Conservation (phyloP, 1,284 basidiomycete species). For the Jaminaea rosea region DNA sequence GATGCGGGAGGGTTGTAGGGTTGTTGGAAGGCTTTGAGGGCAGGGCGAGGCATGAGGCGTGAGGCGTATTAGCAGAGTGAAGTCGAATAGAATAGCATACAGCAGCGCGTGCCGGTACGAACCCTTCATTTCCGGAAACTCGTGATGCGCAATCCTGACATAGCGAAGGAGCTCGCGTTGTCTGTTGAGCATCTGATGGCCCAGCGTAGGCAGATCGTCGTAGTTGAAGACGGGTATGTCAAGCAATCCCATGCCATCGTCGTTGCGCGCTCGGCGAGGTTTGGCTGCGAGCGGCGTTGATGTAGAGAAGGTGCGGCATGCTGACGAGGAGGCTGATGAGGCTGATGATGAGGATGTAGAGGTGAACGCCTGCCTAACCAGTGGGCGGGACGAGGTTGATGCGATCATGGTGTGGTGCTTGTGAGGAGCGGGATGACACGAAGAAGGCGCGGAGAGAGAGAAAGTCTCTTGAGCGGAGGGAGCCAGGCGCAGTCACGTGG, state of each 20-base stretch:
- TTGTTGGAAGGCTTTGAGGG: constrained; percentile 33
- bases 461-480: no score
- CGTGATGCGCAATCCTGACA: constrained; percentile 30
- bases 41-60: no score
- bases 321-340: constrained; percentile 10
- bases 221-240: constrained; percentile 35
- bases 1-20: constrained; percentile 34
- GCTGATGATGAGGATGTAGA: background rate
- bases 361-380: background rate
- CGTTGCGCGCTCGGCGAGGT: constrained; percentile 23
- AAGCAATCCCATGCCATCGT: constrained; percentile 22
- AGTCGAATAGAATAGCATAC: background rate
- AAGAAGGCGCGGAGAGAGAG: background rate
- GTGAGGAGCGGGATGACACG: background rate
- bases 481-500: no score
- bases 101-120: background rate
- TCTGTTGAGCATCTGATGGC: constrained; percentile 32
- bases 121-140: constrained; percentile 38
- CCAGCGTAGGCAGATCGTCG: constrained; percentile 42
- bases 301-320: constrained; percentile 17
- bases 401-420: no score
- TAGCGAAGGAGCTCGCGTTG: constrained; percentile 35
- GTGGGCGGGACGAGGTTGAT: background rate
- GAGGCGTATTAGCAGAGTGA: background rate
- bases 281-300: constrained; percentile 18